Conservation (phyloP, 345 rosid species). For the Salix udensis region DNA sequence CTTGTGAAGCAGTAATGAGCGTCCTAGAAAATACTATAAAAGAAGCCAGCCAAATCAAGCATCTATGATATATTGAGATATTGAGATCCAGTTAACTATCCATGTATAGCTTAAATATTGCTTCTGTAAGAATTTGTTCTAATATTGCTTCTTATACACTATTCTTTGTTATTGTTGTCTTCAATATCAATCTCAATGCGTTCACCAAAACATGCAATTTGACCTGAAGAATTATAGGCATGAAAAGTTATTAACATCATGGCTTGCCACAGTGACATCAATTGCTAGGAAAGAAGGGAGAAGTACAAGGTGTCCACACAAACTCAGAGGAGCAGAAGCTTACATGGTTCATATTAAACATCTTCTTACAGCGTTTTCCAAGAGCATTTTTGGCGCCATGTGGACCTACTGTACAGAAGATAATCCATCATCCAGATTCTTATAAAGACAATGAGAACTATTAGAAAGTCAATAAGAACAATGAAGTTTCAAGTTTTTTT, state of each 20-base stretch:
- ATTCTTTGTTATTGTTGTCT: slow-evolving; percentile 76
- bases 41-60: neutral
- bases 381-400: slow-evolving; percentile 84
- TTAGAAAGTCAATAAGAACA: neutral
- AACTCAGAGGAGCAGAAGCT: slow-evolving; percentile 14
- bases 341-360: slow-evolving; percentile 84
- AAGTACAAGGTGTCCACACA: neutral
- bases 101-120: too few species aligned
- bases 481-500: neutral
- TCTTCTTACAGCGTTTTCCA: slow-evolving; percentile 87
- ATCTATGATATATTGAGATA: neutral
- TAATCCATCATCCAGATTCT: neutral
- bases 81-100: neutral
- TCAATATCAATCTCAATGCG: slow-evolving; percentile 71
- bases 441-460: neutral
- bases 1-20: too few species aligned
- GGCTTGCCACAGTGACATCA: neutral
- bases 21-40: too few species aligned
- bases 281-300: neutral
- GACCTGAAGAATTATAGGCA: slow-evolving; percentile 52
- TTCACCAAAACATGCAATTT: slow-evolving; percentile 70
- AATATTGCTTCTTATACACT: slow-evolving; percentile 43
- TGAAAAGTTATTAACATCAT: neutral
- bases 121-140: too few species aligned
- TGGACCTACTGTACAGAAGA: slow-evolving; percentile 53